phyloP scores from a whole-genome alignment of 257 asterid genomes.

The Rubia yunnanensis region DNA sequence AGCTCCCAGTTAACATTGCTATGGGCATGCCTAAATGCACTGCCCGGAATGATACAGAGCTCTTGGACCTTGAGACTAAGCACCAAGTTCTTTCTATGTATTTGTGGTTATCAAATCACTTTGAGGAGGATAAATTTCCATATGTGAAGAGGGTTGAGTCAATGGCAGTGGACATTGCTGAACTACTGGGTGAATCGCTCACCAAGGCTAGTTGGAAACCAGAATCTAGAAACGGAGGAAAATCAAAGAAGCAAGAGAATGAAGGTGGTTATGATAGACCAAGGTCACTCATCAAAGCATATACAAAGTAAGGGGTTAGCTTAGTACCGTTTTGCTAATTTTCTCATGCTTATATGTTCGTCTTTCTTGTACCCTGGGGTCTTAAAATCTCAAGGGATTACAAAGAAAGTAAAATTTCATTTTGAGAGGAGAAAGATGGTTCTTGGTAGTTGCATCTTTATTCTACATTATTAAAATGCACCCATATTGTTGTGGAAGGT shows the following conservation, averaged over 20 bases:
- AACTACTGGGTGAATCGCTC: slow-evolving; percentile 75
- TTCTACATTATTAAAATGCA: not conserved
- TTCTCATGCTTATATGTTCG: not conserved
- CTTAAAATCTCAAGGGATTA: not conserved
- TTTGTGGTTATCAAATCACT: slow-evolving; percentile 87
- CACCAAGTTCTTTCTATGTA: slow-evolving; percentile 93
- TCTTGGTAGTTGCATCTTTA: not conserved
- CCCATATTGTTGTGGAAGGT: not conserved
- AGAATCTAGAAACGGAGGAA: slow-evolving; percentile 51
- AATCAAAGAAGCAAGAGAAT: slow-evolving; percentile 32
- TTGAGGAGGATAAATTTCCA: slow-evolving; percentile 68
- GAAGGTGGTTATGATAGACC: slow-evolving; percentile 60
- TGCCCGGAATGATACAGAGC: slow-evolving; percentile 86
- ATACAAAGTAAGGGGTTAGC: slow-evolving; percentile 32
- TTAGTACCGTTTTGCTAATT: slow-evolving; percentile 1
- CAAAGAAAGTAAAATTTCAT: not conserved
- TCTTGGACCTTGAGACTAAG: slow-evolving; percentile 87
- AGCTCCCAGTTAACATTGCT: slow-evolving; percentile 75
- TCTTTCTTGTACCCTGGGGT: not conserved
- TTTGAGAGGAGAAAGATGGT: not conserved
- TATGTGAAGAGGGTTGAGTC: slow-evolving; percentile 64
- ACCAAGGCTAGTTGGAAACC: slow-evolving; percentile 77
- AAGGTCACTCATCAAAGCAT: slow-evolving; percentile 41
- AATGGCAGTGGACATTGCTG: slow-evolving; percentile 77
- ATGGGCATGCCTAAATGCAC: slow-evolving; percentile 78